phyloP scores from a whole-genome alignment of 2,329 filamentous ascomycete genomes.

The Pseudonectria foliicola region DNA sequence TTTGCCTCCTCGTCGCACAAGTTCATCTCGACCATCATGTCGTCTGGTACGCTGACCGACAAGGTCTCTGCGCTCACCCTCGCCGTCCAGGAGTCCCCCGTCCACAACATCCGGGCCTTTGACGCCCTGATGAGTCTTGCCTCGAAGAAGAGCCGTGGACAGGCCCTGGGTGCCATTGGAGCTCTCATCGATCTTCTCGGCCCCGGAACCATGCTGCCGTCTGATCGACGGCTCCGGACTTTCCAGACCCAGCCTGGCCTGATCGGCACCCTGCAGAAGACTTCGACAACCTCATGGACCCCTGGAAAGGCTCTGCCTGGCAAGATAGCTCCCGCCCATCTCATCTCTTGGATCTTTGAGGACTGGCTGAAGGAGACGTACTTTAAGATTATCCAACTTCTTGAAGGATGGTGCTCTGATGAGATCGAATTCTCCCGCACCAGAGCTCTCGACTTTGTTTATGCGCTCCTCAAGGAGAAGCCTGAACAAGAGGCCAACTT shows the following conservation, averaged over 20 bases:
- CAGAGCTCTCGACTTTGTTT: constrained; percentile 84
- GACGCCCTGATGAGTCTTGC: constrained; percentile 76
- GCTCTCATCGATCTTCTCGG: constrained; percentile 92
- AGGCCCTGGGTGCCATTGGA: constrained; percentile 85
- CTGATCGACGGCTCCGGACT: constrained; percentile 69
- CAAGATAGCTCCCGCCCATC: constrained; percentile 64
- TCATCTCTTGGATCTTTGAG: constrained; percentile 87
- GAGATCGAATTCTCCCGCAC: constrained; percentile 91
- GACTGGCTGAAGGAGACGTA: constrained; percentile 93
- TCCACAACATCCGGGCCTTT: constrained; percentile 86
- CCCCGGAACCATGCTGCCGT: constrained; percentile 76
- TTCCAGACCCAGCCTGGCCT: constrained; percentile 78
- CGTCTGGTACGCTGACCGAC: constrained; percentile 90
- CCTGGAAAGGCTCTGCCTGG: constrained; percentile 64
- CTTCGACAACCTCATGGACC: constrained; percentile 54
- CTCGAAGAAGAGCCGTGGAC: constrained; percentile 88
- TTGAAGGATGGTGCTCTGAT: constrained; percentile 90
- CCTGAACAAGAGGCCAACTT: constrained; percentile 96
- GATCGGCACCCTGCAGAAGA: constrained; percentile 60
- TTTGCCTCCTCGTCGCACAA: constrained; percentile 83
- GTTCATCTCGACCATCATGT: constrained; percentile 95
- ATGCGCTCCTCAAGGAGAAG: constrained; percentile 85
- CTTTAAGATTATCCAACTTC: constrained; percentile 84
- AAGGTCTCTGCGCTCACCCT: constrained; percentile 94
- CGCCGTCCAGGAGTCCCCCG: constrained; percentile 88